These are phyloP conservation scores for Cystobasidium ongulense DNA, from an alignment of 768 basidiomycete species.

Conservation along the genomic window DNA sequence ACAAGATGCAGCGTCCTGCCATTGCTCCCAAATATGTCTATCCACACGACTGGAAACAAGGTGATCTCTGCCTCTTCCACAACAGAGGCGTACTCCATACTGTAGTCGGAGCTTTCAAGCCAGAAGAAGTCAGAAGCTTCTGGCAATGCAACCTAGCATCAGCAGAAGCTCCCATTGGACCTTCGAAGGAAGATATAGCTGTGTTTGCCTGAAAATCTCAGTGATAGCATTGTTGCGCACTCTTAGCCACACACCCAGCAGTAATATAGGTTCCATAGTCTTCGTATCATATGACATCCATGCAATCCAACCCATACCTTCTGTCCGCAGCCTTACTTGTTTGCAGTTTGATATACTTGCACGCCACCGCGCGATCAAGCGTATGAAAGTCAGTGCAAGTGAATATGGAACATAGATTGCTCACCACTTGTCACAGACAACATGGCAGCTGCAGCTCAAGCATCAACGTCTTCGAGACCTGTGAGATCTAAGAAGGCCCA, in stretches of 20 bases:
- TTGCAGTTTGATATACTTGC: too few species aligned
- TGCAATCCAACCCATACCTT: too few species aligned
- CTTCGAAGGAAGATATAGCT: conserved; percentile 57
- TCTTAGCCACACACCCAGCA: too few species aligned
- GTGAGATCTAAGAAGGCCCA: not conserved
- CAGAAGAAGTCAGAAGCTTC: conserved; percentile 45
- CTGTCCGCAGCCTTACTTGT: too few species aligned
- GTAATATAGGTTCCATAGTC: too few species aligned
- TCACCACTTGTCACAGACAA: not conserved
- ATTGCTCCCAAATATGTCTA: conserved; percentile 72
- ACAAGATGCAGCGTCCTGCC: conserved; percentile 79
- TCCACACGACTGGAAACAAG: conserved; percentile 74
- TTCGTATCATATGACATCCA: too few species aligned
- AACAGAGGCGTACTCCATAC: conserved; percentile 73
- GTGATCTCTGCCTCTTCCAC: conserved; percentile 75
- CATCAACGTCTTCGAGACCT: not conserved
- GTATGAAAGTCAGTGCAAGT: too few species aligned
- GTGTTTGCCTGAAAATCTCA: not conserved
- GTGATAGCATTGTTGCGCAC: too few species aligned
- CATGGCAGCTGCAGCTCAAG: not conserved
- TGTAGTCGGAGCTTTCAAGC: conserved; percentile 65
- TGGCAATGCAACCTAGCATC: conserved; percentile 70
- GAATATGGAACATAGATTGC: not conserved
- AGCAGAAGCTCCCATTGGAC: conserved; percentile 62
- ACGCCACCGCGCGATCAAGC: too few species aligned